Evolutionary conservation across 805 yeast genomes (phyloP).

Genomic region (Candida pini): DNA sequence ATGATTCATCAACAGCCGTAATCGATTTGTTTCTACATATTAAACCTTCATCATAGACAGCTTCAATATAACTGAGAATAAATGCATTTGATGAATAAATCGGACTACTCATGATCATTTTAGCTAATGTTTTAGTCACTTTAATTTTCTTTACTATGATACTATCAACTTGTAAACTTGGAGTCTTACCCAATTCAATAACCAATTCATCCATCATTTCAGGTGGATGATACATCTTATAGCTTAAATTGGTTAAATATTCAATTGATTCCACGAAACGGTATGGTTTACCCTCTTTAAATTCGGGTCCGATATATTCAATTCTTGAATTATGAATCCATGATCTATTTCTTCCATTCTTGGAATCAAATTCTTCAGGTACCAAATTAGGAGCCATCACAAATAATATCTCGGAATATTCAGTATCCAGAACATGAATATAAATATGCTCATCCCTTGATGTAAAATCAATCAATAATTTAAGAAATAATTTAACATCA

Average conservation of each 20-base stretch:
- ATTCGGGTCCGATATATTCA: constrained; percentile 35
- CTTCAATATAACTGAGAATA: constrained; percentile 2
- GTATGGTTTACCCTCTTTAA: constrained; percentile 30
- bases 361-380: constrained; percentile 43
- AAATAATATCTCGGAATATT: constrained; percentile 51
- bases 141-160: constrained; percentile 16
- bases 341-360: constrained; percentile 41
- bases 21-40: too few relatives aligned
- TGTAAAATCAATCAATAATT: constrained; percentile 33
- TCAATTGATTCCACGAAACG: constrained; percentile 34
- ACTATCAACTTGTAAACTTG: constrained; percentile 25
- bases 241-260: constrained; percentile 33
- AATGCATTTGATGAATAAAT: constrained; percentile 12
- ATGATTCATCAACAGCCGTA: neutral
- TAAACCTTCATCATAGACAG: too few relatives aligned
- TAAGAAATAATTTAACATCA: constrained; percentile 42
- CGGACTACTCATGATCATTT: constrained; percentile 7
- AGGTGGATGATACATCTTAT: constrained; percentile 21
- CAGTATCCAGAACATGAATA: constrained; percentile 44
- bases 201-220: constrained; percentile 19
- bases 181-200: constrained; percentile 17
- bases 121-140: constrained; percentile 12
- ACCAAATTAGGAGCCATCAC: constrained; percentile 42
- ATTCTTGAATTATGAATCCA: constrained; percentile 45
- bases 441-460: constrained; percentile 29